Base-by-base conservation (phyloP, 257 asterid species). In the Coffea canephora region DNA sequence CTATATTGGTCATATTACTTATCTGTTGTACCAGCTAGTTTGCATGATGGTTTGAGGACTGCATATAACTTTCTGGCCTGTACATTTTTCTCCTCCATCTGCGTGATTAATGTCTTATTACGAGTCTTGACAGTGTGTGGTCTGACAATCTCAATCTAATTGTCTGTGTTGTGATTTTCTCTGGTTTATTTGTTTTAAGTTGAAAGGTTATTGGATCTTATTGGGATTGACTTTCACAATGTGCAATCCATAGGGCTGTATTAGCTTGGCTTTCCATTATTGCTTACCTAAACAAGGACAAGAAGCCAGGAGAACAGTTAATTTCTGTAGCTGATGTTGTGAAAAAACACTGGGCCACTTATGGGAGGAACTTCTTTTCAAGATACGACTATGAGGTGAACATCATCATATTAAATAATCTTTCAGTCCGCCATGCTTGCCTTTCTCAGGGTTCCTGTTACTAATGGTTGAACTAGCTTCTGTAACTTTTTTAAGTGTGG, bases 191-290 rank as follows among this genome's bases (percentile, higher is more conserved):
- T 34, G 19, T 45, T 11, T 11, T 27, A 25, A 64, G 73, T 64
- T 25, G 34, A 64, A 57, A 64, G 73, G 43, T 75, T 75, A 48
- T 15, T 61, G 11, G 65, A 25, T 64, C n/a, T 69, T 69, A 62
- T 71, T 55, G 69, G 69, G 78, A 31, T 41, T 87, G 73, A 83
- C 82, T 39, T 45, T 52, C 43, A 71, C 59, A 79, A 21, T 80
- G 59, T 70, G 68, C 77, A 25, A 77, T 48, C 76, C 64, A 54
- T 89, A 95, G 99, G 99, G 98, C 99, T 71, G 97, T 96, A 79
- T 86, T 96, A 82, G 97, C 97, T 81, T 96, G 99, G 99, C 89
- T 96, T 87, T 94, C 99, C n/a, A 94, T 96, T 79, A 77, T 96
- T 82, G 97, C 99, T 55, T 87, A 76, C 69, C 87, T 84, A 77